These are phyloP conservation scores for Halteria grandinella DNA, from an alignment of 73 alveolate species.

Conservation along the genomic window DNA sequence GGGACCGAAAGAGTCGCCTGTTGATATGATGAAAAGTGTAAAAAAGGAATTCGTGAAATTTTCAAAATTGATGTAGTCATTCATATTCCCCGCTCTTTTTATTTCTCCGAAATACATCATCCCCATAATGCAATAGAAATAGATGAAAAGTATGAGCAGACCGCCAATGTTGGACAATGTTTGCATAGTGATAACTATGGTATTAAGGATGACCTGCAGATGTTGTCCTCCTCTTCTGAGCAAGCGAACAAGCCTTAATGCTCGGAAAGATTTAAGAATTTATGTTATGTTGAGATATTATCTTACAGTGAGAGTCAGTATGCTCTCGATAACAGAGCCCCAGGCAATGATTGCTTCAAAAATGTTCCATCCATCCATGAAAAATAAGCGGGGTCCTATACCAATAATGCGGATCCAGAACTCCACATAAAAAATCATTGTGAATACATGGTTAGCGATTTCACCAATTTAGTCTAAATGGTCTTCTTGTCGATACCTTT, in stretches of 20 bases:
- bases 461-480: slow-evolving; percentile 18
- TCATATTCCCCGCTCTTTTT: slow-evolving; percentile 34
- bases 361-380: slow-evolving; percentile 62
- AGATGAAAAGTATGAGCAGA: slow-evolving; percentile 45
- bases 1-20: slow-evolving; percentile 69
- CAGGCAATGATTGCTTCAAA: slow-evolving; percentile 74
- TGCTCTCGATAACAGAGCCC: slow-evolving; percentile 63
- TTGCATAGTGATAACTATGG: slow-evolving; percentile 53
- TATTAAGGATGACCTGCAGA: slow-evolving; percentile 46
- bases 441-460: slow-evolving; percentile 48
- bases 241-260: slow-evolving; percentile 62
- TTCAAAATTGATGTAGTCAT: slow-evolving; percentile 42
- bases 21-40: slow-evolving; percentile 40
- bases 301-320: slow-evolving; percentile 24
- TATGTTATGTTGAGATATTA: slow-evolving; percentile 55
- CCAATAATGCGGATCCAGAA: slow-evolving; percentile 49
- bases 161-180: slow-evolving; percentile 67
- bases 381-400: slow-evolving; percentile 59
- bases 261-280: slow-evolving; percentile 65
- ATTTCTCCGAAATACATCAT: slow-evolving; percentile 48
- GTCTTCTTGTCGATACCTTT: slow-evolving; percentile 12
- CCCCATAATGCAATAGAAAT: slow-evolving; percentile 60
- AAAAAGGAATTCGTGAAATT: slow-evolving; percentile 49
- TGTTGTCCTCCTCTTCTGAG: slow-evolving; percentile 25
- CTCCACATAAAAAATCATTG: slow-evolving; percentile 64